A percentile compares a stretch with the other conserved stretches of the same genome.
These are phyloP conservation scores for Rhodotorula mucilaginosa DNA, from an alignment of 1,284 basidiomycete genomes.

Conservation along the genomic window DNA sequence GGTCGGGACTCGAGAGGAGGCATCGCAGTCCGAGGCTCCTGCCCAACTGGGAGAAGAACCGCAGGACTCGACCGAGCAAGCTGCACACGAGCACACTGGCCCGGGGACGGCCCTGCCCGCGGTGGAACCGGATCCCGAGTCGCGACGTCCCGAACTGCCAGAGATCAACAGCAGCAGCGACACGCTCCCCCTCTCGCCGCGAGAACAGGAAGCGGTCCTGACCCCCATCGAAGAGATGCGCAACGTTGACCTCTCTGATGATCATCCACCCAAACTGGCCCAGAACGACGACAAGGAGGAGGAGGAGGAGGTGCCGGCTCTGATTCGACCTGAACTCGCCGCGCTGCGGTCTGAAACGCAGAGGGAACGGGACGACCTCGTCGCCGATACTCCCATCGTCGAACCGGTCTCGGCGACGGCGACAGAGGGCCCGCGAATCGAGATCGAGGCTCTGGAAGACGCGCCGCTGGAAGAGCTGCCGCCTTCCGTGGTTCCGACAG, in stretches of 20 bases:
- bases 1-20: too few relatives aligned
- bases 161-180: neutral
- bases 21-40: too few relatives aligned
- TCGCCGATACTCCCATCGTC: neutral
- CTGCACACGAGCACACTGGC: too few relatives aligned
- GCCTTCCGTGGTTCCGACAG: neutral
- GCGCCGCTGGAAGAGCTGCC: neutral
- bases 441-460: neutral
- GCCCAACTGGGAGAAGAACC: too few relatives aligned
- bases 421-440: too few relatives aligned
- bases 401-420: too few relatives aligned
- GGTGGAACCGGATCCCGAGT: neutral
- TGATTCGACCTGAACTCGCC: neutral
- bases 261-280: neutral
- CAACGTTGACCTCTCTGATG: neutral
- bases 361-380: conserved; percentile 5
- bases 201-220: neutral
- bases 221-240: neutral
- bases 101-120: too few relatives aligned
- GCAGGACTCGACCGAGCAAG: too few relatives aligned
- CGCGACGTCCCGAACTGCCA: neutral
- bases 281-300: neutral
- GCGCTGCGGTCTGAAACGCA: neutral
- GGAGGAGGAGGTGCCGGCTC: neutral
- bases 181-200: neutral